Conservation (phyloP, 2,329 filamentous ascomycete species). For the Helicocarpus griseus region DNA sequence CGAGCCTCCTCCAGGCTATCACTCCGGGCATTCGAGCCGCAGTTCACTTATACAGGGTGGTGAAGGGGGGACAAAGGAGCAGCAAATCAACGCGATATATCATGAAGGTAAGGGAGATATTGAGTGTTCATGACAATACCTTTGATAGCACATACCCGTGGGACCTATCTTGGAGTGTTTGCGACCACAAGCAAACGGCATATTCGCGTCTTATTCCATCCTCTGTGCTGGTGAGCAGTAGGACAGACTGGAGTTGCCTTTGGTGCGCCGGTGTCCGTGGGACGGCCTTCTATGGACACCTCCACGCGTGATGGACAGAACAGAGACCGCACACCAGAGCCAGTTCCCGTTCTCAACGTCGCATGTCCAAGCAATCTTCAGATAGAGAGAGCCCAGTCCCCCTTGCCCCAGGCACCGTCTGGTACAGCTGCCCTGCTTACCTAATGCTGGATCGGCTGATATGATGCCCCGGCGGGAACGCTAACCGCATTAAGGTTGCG, state of each 20-base stretch:
- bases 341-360: background rate
- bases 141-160: background rate
- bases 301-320: background rate
- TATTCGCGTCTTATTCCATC: background rate
- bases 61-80: constrained; percentile 13
- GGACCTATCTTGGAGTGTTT: background rate
- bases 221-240: too few relatives aligned
- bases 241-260: too few relatives aligned
- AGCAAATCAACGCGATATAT: constrained; percentile 14
- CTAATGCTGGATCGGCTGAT: constrained; percentile 15
- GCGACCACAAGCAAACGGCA: background rate
- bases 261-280: too few relatives aligned
- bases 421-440: constrained; percentile 5
- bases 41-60: constrained; percentile 15
- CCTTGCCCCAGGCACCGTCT: background rate
- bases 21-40: constrained; percentile 16
- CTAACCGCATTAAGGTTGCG: constrained; percentile 23
- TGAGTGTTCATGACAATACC: background rate
- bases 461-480: constrained; percentile 21
- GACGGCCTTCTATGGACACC: background rate
- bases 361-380: too few relatives aligned
- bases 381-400: too few relatives aligned
- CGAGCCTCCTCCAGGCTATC: constrained; percentile 15
- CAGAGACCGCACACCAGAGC: background rate
- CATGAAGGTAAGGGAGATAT: constrained; percentile 20